phyloP scores from a whole-genome alignment of 306 rosid species.

The Prunus davidiana region DNA sequence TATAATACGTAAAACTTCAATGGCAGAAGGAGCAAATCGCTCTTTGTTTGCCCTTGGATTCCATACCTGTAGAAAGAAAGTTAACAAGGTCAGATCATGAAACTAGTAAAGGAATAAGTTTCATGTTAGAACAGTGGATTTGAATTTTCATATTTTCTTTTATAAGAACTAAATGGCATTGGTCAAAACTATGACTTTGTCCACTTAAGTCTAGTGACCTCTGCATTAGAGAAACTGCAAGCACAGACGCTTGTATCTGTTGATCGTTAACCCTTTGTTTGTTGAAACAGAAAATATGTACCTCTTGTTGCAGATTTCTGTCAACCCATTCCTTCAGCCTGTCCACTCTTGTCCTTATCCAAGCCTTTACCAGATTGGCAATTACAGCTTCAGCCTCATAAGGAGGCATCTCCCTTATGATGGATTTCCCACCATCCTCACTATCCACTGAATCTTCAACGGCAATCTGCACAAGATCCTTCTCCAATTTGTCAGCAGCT shows the following conservation, averaged over 20 bases:
- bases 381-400: conserved; percentile 84
- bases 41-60: conserved; percentile 75
- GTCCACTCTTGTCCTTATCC: conserved; percentile 83
- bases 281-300: conserved; percentile 22
- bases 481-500: conserved; percentile 94
- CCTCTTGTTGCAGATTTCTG: conserved; percentile 83
- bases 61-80: conserved; percentile 55
- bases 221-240: not conserved
- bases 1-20: conserved; percentile 67
- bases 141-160: too few species aligned
- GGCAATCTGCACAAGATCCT: conserved; percentile 93
- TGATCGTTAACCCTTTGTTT: not conserved
- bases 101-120: not conserved
- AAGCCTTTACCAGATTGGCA: conserved; percentile 62
- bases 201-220: too few species aligned
- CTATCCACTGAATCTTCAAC: conserved; percentile 89
- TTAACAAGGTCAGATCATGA: conserved; percentile 10
- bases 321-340: conserved; percentile 83
- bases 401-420: conserved; percentile 94
- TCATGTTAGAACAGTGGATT: not conserved
- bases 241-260: not conserved
- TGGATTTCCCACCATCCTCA: conserved; percentile 95
- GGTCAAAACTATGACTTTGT: too few species aligned
- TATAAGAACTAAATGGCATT: too few species aligned
- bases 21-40: conserved; percentile 73